Base-by-base conservation (phyloP, 2,329 filamentous ascomycete genomes). In the Ploettnerulaceae sp. region DNA sequence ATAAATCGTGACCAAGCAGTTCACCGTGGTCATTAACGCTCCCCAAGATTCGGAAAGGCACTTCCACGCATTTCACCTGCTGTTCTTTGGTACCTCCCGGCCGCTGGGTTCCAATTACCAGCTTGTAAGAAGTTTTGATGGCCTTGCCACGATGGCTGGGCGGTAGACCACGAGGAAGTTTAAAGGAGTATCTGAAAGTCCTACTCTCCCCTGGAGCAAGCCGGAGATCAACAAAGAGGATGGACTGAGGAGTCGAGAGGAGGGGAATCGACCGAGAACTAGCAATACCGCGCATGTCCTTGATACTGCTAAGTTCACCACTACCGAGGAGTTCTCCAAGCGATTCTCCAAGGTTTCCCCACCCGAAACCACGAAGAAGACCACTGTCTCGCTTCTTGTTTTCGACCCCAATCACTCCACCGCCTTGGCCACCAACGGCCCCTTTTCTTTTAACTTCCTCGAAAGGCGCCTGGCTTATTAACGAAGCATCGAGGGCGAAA, bases 381-480 rank as follows among this genome's bases (percentile, higher is more conserved):
- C 90, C 84, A 58, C 82, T 89, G 41, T 88, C 81, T 48, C 82
- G 78, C 64, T 88, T 93, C 1, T 73, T 74, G 7, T 69, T 67
- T 55, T 94, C 87, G 7, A 95, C 71, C 8, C 88, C 88, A 39
- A 95, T 81, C 2, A 95, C 89, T 25, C 89, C 89, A 33, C 88
- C 88, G 26, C 87, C 88, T 60, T 95, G 89, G 1, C 86, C 86
- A 38, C 89, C 88, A 4, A 95, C 79, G 5, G 95, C 89, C 2
- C 87, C 90, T 68, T 95, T 96, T 49, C 90, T 79, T 66, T 98
- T 98, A 29, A 97, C 90, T 59, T 94, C 88, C 62, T 98, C 93
- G 59, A 98, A 98, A 0, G 87, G 87, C 0, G 81, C 81, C 29
- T 94, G 82, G 59, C 94, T 91, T 49, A 98, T 82, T 17, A 98